These are phyloP conservation scores for Trichoderma polysporum DNA, from an alignment of 2,329 filamentous ascomycete species.

Conservation along the genomic window DNA sequence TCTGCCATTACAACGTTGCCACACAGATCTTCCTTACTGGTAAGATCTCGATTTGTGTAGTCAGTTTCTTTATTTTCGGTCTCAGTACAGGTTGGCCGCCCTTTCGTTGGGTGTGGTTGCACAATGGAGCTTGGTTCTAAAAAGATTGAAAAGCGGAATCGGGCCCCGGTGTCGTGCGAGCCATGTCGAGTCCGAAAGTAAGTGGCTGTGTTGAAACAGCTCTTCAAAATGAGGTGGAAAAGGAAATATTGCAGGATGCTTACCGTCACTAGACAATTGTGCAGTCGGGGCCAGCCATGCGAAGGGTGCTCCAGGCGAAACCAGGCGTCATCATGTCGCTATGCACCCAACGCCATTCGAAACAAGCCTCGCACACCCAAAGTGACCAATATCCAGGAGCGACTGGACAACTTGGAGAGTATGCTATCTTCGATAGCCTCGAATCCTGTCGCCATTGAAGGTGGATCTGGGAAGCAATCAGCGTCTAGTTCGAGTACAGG, in stretches of 20 bases:
- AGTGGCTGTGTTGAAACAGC: neutral
- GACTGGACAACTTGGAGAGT: constrained; percentile 2
- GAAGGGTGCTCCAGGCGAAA: constrained; percentile 1
- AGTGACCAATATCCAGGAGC: neutral
- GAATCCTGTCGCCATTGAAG: neutral
- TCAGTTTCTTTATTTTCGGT: neutral
- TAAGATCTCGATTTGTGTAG: neutral
- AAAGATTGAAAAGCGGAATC: constrained; percentile 13
- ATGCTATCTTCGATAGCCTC: neutral
- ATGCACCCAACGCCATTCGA: constrained; percentile 5
- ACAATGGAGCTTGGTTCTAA: neutral
- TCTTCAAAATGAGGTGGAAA: neutral
- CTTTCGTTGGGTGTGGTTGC: neutral
- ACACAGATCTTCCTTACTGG: neutral
- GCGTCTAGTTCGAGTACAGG: neutral
- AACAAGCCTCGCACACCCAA: constrained; percentile 8
- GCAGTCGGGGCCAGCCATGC: constrained; percentile 10
- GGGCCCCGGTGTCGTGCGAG: constrained; percentile 13
- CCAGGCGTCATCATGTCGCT: neutral
- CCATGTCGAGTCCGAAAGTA: constrained; percentile 14
- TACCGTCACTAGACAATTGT: constrained; percentile 1
- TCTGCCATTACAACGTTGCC: neutral
- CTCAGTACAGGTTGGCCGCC: no score
- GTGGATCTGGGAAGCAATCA: neutral
- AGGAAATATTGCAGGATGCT: neutral